Conservation (phyloP, 257 asterid genomes). For the Penstemon davidsonii region DNA sequence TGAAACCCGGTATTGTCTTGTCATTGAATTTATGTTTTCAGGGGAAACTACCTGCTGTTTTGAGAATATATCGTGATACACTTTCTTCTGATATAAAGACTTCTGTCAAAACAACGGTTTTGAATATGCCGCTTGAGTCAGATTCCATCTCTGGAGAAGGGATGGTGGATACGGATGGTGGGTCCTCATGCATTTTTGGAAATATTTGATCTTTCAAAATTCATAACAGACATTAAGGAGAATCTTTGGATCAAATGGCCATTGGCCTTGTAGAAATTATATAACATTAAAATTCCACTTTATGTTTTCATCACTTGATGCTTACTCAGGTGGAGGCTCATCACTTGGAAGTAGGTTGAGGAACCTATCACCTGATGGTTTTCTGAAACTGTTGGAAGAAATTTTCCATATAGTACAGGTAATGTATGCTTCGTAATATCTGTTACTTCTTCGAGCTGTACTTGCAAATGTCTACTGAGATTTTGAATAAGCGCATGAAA, state of each 20-base stretch:
- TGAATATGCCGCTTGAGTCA: slow-evolving; percentile 77
- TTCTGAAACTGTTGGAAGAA: slow-evolving; percentile 83
- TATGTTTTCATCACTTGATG: slow-evolving; percentile 22
- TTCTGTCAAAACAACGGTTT: slow-evolving; percentile 77
- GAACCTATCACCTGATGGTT: slow-evolving; percentile 84
- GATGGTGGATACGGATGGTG: slow-evolving; percentile 76
- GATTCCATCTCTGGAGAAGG: slow-evolving; percentile 79
- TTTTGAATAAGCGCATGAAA: background rate
- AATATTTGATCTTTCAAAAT: slow-evolving; percentile 22
- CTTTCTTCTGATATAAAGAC: slow-evolving; percentile 86
- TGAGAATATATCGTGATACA: slow-evolving; percentile 89
- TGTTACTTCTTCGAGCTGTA: slow-evolving; percentile 27
- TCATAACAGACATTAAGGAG: slow-evolving; percentile 11
- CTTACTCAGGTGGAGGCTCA: slow-evolving; percentile 80
- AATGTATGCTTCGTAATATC: slow-evolving; percentile 51
- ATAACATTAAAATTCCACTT: background rate
- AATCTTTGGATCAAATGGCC: slow-evolving; percentile 16
- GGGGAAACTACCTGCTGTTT: slow-evolving; percentile 94
- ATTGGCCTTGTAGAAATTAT: slow-evolving; percentile 9
- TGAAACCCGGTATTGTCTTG: slow-evolving; percentile 21
- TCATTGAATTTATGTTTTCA: slow-evolving; percentile 39
- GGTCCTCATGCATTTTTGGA: slow-evolving; percentile 33
- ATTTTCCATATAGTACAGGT: slow-evolving; percentile 91
- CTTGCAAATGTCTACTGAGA: slow-evolving; percentile 20
- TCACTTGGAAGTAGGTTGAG: slow-evolving; percentile 87